A percentile compares a stretch with the other conserved stretches of the same genome.
These are phyloP conservation scores for Oemleria cerasiformis DNA, from an alignment of 306 rosid species.

Conservation along the genomic window DNA sequence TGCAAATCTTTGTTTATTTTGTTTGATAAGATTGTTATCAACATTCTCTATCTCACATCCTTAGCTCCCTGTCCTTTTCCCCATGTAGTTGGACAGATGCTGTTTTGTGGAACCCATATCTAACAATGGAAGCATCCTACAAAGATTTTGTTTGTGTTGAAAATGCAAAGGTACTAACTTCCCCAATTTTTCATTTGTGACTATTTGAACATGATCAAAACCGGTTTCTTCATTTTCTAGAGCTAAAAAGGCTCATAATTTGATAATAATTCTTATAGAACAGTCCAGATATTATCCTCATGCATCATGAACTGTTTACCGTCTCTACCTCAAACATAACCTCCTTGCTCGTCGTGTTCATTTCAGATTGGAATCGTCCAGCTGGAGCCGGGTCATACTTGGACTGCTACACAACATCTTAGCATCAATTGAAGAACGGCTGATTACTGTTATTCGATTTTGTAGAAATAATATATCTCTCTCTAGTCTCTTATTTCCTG, in stretches of 20 bases:
- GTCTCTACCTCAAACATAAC: not conserved
- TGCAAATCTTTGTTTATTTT: slow-evolving; percentile 20
- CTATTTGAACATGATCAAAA: not conserved
- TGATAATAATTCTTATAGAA: slow-evolving; percentile 1
- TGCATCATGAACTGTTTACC: not conserved
- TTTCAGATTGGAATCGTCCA: slow-evolving; percentile 69
- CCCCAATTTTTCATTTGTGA: slow-evolving; percentile 9
- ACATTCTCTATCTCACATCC: slow-evolving; percentile 8
- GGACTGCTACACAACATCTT: slow-evolving; percentile 86
- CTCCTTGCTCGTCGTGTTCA: slow-evolving; percentile 17
- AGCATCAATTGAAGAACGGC: slow-evolving; percentile 49
- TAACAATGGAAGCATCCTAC: slow-evolving; percentile 86
- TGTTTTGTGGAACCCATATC: slow-evolving; percentile 93
- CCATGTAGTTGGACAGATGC: slow-evolving; percentile 87
- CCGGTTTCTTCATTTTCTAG: not conserved
- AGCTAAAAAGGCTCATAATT: not conserved
- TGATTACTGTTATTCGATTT: slow-evolving; percentile 12
- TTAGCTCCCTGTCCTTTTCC: slow-evolving; percentile 18
- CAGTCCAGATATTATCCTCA: slow-evolving; percentile 3
- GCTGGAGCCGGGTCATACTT: slow-evolving; percentile 72
- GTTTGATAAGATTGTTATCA: slow-evolving; percentile 10
- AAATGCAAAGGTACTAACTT: slow-evolving; percentile 78
- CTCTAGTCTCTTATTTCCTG: slow-evolving; percentile 9
- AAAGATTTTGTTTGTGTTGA: slow-evolving; percentile 95
- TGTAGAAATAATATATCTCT: slow-evolving; percentile 24